A percentile compares a stretch with the other conserved stretches of the same genome.
Conservation (phyloP, 768 basidiomycete species). For the Botryobasidium botryosum region DNA sequence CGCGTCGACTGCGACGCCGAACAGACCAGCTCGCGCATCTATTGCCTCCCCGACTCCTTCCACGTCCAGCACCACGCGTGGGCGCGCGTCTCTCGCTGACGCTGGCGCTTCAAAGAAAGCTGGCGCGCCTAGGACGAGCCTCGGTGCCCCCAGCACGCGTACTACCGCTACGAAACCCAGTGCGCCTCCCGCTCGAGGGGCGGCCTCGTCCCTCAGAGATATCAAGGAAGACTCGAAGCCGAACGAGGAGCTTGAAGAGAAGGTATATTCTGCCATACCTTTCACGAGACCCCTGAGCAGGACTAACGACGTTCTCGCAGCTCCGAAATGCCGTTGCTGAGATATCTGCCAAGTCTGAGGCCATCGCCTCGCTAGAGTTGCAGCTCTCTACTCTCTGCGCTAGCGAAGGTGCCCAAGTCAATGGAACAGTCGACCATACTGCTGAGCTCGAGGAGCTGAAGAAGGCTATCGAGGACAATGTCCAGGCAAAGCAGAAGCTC, state of each 20-base stretch:
- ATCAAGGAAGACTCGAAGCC: constrained; percentile 7
- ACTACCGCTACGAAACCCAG: not conserved
- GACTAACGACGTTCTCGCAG: constrained; percentile 4
- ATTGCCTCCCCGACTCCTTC: constrained; percentile 8
- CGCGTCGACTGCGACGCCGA: no score
- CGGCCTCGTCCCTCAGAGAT: not conserved
- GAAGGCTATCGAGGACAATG: not conserved
- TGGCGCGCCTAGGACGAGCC: not conserved
- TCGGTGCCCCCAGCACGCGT: not conserved
- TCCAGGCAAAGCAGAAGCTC: constrained; percentile 4
- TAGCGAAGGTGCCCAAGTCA: not conserved
- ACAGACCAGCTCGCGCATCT: no score
- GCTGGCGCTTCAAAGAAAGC: constrained; percentile 1
- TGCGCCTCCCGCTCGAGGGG: not conserved
- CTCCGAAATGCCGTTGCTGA: constrained; percentile 5
- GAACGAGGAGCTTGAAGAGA: constrained; percentile 9
- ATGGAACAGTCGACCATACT: constrained; percentile 2
- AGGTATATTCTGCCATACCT: constrained; percentile 2
- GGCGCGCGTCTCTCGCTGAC: not conserved
- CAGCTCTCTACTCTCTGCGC: constrained; percentile 3
- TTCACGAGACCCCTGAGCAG: not conserved
- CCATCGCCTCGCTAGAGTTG: constrained; percentile 1
- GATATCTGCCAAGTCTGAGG: constrained; percentile 7
- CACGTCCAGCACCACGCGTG: not conserved
- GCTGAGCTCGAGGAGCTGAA: constrained; percentile 8